These are phyloP conservation scores for Taiwanofungus camphoratus DNA, from an alignment of 1,284 basidiomycete genomes.

Conservation along the genomic window DNA sequence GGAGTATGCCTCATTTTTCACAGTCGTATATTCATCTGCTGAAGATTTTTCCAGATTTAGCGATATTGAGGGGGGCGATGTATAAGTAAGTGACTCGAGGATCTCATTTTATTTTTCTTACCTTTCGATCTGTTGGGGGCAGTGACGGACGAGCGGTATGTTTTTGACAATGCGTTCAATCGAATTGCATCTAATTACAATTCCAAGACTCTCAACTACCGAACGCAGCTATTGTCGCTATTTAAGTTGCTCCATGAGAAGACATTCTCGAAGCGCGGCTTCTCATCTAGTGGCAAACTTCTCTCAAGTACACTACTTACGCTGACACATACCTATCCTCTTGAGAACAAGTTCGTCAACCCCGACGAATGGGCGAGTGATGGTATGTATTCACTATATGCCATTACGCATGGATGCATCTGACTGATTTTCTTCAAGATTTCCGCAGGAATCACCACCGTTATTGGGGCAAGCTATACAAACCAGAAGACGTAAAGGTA, in stretches of 20 bases:
- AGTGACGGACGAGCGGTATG: conserved; percentile 62
- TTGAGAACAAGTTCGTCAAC: conserved; percentile 83
- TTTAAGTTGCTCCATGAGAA: conserved; percentile 64
- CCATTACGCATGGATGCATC: neutral
- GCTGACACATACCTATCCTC: conserved; percentile 76
- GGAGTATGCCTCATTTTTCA: conserved; percentile 51
- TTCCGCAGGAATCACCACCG: conserved; percentile 71
- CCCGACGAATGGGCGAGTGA: conserved; percentile 73
- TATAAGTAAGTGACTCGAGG: conserved; percentile 51
- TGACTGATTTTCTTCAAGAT: conserved; percentile 33
- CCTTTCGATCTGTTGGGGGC: neutral
- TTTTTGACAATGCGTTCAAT: conserved; percentile 7
- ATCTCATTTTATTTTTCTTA: conserved; percentile 6
- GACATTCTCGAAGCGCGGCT: conserved; percentile 80
- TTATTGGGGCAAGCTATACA: conserved; percentile 74
- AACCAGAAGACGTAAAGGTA: conserved; percentile 54
- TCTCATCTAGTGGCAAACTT: conserved; percentile 76
- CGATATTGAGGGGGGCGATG: conserved; percentile 62
- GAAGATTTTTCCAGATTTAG: conserved; percentile 42
- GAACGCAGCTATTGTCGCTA: conserved; percentile 59
- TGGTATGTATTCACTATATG: conserved; percentile 38
- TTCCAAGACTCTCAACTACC: conserved; percentile 46
- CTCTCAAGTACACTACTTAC: conserved; percentile 73
- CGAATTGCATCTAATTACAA: conserved; percentile 3
- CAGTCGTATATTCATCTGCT: conserved; percentile 2